Percentiles rank a stretch among this genome's conserved stretches.
Conservation (phyloP, 2,329 filamentous ascomycete species). For the Aphanoascus verrucosus region DNA sequence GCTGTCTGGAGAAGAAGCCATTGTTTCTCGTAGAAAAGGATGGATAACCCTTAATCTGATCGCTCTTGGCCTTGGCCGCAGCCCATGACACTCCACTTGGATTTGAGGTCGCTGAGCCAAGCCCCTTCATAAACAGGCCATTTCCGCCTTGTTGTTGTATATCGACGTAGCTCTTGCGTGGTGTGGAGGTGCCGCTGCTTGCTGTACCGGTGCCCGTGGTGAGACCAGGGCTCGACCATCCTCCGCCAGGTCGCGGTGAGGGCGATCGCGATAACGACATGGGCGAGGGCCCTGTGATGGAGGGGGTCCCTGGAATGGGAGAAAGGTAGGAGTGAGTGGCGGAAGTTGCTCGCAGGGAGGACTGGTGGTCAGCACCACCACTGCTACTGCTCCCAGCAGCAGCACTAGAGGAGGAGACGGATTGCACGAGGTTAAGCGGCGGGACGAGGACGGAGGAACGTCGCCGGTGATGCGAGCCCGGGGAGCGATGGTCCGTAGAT, state of each 20-base stretch:
- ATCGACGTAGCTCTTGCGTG: constrained; percentile 42
- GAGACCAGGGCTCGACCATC: constrained; percentile 77
- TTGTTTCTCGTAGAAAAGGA: constrained; percentile 71
- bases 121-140: constrained; percentile 21
- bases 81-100: constrained; percentile 59
- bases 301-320: constrained; percentile 48
- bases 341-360: constrained; percentile 9
- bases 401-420: background rate
- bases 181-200: constrained; percentile 46
- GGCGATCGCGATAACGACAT: constrained; percentile 86
- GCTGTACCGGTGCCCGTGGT: constrained; percentile 62
- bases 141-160: constrained; percentile 38
- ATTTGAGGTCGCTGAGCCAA: constrained; percentile 13
- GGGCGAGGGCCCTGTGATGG: constrained; percentile 43
- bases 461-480: constrained; percentile 14
- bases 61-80: constrained; percentile 65
- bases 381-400: background rate
- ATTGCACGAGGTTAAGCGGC: constrained; percentile 10
- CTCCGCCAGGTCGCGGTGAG: constrained; percentile 70
- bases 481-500: constrained; percentile 4
- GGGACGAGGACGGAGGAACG: constrained; percentile 11
- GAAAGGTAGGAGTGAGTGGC: constrained; percentile 36
- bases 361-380: constrained; percentile 4
- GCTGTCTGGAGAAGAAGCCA: constrained; percentile 78
- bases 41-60: constrained; percentile 62